Percentiles rank a stretch among this genome's conserved stretches.
These are phyloP conservation scores for Phytophthora macrochlamydospora DNA, from an alignment of 352 stramenopile genomes.

Conservation along the genomic window DNA sequence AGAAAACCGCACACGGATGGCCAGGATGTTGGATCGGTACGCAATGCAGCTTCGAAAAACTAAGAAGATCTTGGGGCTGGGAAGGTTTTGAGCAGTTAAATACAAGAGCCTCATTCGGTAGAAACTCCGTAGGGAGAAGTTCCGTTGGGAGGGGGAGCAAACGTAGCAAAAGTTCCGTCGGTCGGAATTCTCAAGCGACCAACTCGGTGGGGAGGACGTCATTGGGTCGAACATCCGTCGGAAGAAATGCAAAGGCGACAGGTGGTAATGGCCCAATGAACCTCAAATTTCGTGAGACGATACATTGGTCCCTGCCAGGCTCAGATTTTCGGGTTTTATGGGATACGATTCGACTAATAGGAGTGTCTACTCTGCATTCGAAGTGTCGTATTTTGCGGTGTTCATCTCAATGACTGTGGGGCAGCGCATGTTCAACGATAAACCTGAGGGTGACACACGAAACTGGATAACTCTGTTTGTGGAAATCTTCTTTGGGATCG, in stretches of 20 bases:
- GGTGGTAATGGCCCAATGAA: too few species aligned
- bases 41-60: conserved; percentile 71
- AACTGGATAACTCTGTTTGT: conserved; percentile 43
- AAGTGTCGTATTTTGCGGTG: conserved; percentile 71
- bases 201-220: not conserved
- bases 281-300: not conserved
- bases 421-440: conserved; percentile 42
- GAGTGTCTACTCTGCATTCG: conserved; percentile 61
- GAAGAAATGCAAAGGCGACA: not conserved
- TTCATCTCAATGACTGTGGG: conserved; percentile 65
- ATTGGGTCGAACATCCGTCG: not conserved
- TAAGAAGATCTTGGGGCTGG: conserved; percentile 67
- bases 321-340: conserved; percentile 56
- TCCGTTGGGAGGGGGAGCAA: conserved; percentile 1
- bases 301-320: conserved; percentile 44
- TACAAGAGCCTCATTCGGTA: conserved; percentile 1
- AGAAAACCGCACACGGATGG: conserved; percentile 31
- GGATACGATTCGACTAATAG: conserved; percentile 46
- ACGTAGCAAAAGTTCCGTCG: not conserved
- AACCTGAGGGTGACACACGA: conserved; percentile 27
- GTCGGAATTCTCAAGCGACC: not conserved
- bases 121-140: conserved; percentile 22
- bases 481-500: conserved; percentile 56
- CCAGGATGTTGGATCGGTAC: conserved; percentile 53
- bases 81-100: conserved; percentile 13